phyloP scores from a whole-genome alignment of 345 rosid genomes.

The Pelargonium nanum region DNA sequence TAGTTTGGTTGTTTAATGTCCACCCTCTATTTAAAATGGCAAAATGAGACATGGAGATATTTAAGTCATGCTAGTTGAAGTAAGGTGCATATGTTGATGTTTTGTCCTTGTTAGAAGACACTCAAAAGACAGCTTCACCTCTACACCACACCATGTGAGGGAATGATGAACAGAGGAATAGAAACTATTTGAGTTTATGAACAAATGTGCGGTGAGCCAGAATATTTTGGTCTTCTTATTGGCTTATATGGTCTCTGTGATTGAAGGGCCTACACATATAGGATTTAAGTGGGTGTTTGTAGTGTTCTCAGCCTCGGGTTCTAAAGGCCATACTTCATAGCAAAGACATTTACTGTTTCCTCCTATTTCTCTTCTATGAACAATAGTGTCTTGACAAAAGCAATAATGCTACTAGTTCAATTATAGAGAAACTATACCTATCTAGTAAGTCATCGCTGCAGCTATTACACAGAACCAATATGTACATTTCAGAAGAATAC shows the following conservation, averaged over 20 bases:
- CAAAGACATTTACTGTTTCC: no score
- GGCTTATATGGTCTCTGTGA: background rate
- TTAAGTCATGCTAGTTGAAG: background rate
- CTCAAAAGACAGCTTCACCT: background rate
- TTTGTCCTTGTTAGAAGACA: background rate
- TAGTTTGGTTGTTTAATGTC: background rate
- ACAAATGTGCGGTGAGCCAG: background rate
- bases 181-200: background rate
- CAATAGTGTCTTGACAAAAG: no score
- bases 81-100: background rate
- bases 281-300: background rate
- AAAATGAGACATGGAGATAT: background rate
- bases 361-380: no score
- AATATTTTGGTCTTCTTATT: background rate
- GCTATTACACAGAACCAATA: no score
- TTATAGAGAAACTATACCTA: no score
- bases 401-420: no score
- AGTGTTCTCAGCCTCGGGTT: no score
- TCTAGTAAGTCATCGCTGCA: no score
- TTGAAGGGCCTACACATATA: background rate
- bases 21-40: background rate
- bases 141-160: background rate
- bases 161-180: background rate
- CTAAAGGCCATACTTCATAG: no score
- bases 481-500: no score